Base-by-base conservation (phyloP, 2,329 filamentous ascomycete genomes). In the Aspergillus oerlinghausenensis region DNA sequence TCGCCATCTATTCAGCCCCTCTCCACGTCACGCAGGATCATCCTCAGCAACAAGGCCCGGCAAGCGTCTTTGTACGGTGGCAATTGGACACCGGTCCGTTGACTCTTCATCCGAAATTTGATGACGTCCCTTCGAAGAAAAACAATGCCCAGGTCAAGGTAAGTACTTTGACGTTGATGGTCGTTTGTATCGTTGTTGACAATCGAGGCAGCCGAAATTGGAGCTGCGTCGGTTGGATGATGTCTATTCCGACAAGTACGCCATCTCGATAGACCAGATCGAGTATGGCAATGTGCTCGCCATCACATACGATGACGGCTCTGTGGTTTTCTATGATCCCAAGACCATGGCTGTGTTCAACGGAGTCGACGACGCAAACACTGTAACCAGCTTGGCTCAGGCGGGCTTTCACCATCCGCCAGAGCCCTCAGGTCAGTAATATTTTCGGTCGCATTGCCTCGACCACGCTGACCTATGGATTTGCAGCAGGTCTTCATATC, bases 1-100 rank as follows among this genome's bases (percentile, higher is more conserved):
- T 96, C 35, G 87, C 88, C 0, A 82, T 92, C 29, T 90, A 91
- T 58, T 88, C 88, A 9, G 82, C 82, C 66, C 73, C 82, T 52
- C 81, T 80, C 54, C 73, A 74, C 60, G 76, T 79, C 55, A 79
- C 77, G 62, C 75, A 75, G 52, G 75, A 75, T 53, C 80, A 80
- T 29, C 80, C 86, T 29, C 86, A 83, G 53, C 80, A 82, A 45
- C 84, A 87, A 61, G 84, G 86, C 32, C 78, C 84, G 0, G 85
- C 88, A 63, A 96, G 87, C 63, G 83, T 92, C 43, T 80, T 97
- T 60, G 87, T 91, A 60, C 84, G 88, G 60, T 97, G 93, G 93
- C 88, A 94, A 63, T 71, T 93, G 9, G 80, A 82, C 32, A 85
- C 89, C 32, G 80, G 84, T 50, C 75, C 82, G n/a, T 84, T 88